Evolutionary conservation across 2,329 filamentous ascomycete species (phyloP), one percentile per base, ranked within the genome.

Genomic region (Hysterium pulicare): DNA sequence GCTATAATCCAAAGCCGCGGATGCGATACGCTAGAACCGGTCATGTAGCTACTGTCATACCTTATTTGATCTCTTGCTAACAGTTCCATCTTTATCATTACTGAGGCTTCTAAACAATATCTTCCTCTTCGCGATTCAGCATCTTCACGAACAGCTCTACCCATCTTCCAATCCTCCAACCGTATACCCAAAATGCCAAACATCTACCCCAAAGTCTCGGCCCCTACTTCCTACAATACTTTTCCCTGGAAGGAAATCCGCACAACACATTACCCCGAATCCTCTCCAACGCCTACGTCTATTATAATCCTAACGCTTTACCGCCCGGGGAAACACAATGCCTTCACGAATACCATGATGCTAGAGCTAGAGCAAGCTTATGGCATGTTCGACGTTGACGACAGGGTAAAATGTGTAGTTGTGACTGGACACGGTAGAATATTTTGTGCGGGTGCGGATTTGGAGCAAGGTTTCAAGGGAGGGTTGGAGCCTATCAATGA

Each of bases 271-370:
- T 62, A 72, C 40, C 62, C 61, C 3, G 46, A 55, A 4, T 58
- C 66, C 20, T 79, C 83, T 0, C 61, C 74, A 9, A 68, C 73
- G 2, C 75, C 78, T 11, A 86, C 83, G 1, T 75, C 76, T 13
- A 74, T 86, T 39, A 73, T 87, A 38, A 62, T 86, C 48, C 63
- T 87, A 24, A 78, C 78, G 2, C 75, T 87, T 31, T 73, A 84
- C 67, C 79, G 85, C 15, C 84, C 84, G 0, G 63, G 69, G 9
- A 79, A 80, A 45, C 74, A 82, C 67, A 87, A 88, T 74, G 83
- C 81, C 46, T 87, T 87, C 65, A 87, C 82, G 3, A 69, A 74
- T 16, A 71, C 66, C 11, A 87, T 87, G 81, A 76, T 77, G 54
- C 56, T 66, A 13, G 82, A 84, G 53, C 71, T 88, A 22, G 74